phyloP scores from a whole-genome alignment of 1,284 basidiomycete genomes.

The Apiotrichum mycotoxinovorans region DNA sequence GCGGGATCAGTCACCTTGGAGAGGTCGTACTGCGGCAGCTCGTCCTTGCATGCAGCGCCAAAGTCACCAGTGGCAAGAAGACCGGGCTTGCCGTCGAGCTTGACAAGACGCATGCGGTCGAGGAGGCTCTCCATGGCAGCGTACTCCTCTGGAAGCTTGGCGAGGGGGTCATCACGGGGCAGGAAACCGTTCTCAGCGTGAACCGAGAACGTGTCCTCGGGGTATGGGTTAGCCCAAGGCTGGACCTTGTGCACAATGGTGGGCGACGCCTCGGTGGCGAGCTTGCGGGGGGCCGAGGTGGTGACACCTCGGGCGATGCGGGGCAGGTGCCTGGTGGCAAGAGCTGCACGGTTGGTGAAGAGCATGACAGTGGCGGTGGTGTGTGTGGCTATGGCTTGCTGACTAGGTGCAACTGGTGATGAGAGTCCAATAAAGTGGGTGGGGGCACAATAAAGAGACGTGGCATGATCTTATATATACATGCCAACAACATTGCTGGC shows the following conservation, averaged over 20 bases:
- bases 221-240: conserved; percentile 18
- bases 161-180: conserved; percentile 16
- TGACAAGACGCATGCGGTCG: conserved; percentile 18
- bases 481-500: too few relatives aligned
- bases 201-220: conserved; percentile 15
- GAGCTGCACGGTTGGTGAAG: neutral
- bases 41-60: conserved; percentile 13
- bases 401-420: neutral
- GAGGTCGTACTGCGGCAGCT: conserved; percentile 21
- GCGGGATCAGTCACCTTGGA: conserved; percentile 13
- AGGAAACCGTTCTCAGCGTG: conserved; percentile 21
- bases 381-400: too few relatives aligned
- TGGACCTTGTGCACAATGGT: neutral
- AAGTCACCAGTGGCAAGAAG: conserved; percentile 18
- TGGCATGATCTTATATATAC: too few relatives aligned
- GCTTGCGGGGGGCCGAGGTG: neutral
- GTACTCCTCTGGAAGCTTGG: conserved; percentile 17
- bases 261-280: conserved; percentile 2
- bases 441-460: too few relatives aligned
- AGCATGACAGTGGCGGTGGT: neutral
- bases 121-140: conserved; percentile 18
- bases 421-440: too few relatives aligned
- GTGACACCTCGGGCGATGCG: conserved; percentile 1
- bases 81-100: conserved; percentile 12
- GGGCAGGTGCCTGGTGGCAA: neutral